Conservation (phyloP, 495 filamentous ascomycete species). For the Lasiosphaeria hispida region DNA sequence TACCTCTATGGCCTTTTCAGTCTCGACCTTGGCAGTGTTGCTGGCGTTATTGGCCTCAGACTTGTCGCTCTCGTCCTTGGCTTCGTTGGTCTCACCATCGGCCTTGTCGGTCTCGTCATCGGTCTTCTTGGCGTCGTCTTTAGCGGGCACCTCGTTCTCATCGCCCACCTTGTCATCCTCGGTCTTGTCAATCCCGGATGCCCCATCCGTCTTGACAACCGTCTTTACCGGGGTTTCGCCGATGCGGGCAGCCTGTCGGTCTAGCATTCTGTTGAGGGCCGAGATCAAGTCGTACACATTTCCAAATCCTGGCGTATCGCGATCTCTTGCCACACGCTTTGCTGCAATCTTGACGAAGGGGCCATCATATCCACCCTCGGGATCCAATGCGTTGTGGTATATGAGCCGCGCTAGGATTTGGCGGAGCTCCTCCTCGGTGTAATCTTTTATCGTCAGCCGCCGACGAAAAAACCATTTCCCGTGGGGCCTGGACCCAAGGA, state of each 20-base stretch:
- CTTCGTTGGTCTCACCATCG: no score
- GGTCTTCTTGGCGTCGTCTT: no score
- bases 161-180: no score
- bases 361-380: slow-evolving; percentile 54
- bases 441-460: slow-evolving; percentile 56
- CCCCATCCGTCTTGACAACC: not conserved
- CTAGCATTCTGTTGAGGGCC: slow-evolving; percentile 44
- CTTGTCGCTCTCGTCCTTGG: no score
- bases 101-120: no score
- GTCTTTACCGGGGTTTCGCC: not conserved
- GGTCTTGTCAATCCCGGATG: no score
- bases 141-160: no score
- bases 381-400: slow-evolving; percentile 46
- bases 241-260: slow-evolving; percentile 56
- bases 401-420: slow-evolving; percentile 52
- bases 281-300: slow-evolving; percentile 64
- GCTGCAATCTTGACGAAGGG: slow-evolving; percentile 58
- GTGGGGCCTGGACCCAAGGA: slow-evolving; percentile 65
- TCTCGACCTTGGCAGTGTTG: no score
- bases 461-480: slow-evolving; percentile 58
- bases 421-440: slow-evolving; percentile 55
- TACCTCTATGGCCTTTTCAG: no score
- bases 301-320: slow-evolving; percentile 57
- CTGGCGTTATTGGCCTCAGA: no score
- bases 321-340: slow-evolving; percentile 51